Evolutionary conservation across 2,329 filamentous ascomycete species (phyloP), one percentile per base, ranked within the genome.

Genomic region (Madurella mycetomatis): DNA sequence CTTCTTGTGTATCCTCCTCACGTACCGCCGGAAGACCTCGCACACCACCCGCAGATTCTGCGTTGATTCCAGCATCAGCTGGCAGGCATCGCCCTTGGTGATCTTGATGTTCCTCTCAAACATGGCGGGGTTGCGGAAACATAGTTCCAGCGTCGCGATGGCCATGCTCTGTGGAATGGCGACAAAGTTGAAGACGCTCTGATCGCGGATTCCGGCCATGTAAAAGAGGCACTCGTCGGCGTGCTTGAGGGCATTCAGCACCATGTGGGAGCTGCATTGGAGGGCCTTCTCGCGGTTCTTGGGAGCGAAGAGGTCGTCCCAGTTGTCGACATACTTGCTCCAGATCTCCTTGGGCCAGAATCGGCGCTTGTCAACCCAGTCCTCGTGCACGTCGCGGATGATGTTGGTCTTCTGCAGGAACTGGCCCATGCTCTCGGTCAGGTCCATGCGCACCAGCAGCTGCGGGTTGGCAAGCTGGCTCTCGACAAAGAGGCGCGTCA

Each of bases 341-440:
- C 94, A 99, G 67, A 99, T 90, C 74, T 96, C 91, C 71, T 87
- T 88, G 48, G 94, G 94, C 84, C 90, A 99, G 80, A 96, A 99
- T 54, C 89, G 85, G 58, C 94, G 84, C 64, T 87, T 85, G 71
- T 97, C 94, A 55, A 88, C 82, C 64, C 86, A 86, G 68, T 99
- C 94, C 71, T 99, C 94, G 64, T 86, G 84, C 60, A 97, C 82
- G 70, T 99, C 94, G 68, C 94, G 90, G 68, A 97, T 96, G 70
- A 99, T 96, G 78, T 99, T 99, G 61, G 91, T 95, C 78, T 99
- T 96, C 69, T 99, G 94, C 58, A 99, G 77, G 73, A 99, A 96
- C 63, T 96, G 88, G 19, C 90, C 94, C 94, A 99, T 99, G 43
- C 90, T 92, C 73, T 96, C 92, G 64, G 90, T 89, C 47, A 99